phyloP scores from a whole-genome alignment of 306 rosid species.

The Vicia faba region DNA sequence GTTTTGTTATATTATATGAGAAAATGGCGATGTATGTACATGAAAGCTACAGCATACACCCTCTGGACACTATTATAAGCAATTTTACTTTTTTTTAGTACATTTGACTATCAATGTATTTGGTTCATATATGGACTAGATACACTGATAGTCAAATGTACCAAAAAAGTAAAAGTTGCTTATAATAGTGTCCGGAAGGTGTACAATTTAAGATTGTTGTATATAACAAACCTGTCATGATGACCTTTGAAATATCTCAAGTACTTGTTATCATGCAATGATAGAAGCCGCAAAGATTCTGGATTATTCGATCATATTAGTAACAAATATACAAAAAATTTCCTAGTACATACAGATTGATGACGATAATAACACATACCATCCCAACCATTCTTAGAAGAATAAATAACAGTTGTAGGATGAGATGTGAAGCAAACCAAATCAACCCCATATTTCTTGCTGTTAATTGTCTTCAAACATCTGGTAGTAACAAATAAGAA shows the following conservation, averaged over 20 bases:
- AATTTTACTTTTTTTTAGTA: too few species aligned
- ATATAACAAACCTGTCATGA: constrained; percentile 75
- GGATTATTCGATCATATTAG: constrained; percentile 37
- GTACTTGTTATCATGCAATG: constrained; percentile 91
- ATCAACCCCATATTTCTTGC: constrained; percentile 97
- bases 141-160: too few species aligned
- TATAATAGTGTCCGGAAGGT: too few species aligned
- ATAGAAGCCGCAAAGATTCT: constrained; percentile 93
- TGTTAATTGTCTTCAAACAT: constrained; percentile 96
- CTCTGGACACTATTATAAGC: too few species aligned
- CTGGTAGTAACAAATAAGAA: constrained; percentile 50
- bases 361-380: constrained; percentile 53
- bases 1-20: constrained; percentile 4
- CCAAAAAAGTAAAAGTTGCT: too few species aligned
- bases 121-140: too few species aligned
- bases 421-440: constrained; percentile 94
- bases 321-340: constrained; percentile 10
- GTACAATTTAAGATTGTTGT: constrained; percentile 12
- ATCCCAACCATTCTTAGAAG: constrained; percentile 99
- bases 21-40: background rate
- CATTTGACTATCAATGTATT: too few species aligned
- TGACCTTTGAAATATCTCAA: constrained; percentile 97
- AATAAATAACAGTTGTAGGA: constrained; percentile 94
- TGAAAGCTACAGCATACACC: background rate
- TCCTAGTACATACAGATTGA: background rate